Percentiles rank a stretch among this genome's conserved stretches.
Conservation (phyloP, 257 asterid species). For the Nicotiana noctiflora region DNA sequence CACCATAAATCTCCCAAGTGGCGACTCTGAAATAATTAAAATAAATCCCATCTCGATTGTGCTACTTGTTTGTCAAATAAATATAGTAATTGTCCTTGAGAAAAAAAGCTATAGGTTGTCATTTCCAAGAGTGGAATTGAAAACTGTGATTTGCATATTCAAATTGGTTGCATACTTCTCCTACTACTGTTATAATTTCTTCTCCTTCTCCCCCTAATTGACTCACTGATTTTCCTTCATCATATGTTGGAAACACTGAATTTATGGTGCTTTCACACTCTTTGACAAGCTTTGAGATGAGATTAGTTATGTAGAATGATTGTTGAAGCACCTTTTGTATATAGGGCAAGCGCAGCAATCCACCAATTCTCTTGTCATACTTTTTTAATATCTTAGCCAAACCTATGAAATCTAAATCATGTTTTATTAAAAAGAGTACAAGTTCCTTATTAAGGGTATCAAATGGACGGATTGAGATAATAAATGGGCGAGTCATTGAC, state of each 20-base stretch:
- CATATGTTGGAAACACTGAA: background rate
- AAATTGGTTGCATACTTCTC: background rate
- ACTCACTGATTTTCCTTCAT: background rate
- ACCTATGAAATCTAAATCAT: background rate
- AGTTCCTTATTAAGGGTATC: no score
- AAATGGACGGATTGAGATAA: no score
- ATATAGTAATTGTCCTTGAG: no score
- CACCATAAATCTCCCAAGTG: no score
- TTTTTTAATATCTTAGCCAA: conserved; percentile 1
- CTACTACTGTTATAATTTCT: background rate
- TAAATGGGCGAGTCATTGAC: no score
- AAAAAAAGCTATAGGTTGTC: background rate
- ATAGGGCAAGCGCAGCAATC: background rate
- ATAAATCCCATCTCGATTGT: no score
- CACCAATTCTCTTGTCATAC: conserved; percentile 13
- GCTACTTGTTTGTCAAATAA: no score
- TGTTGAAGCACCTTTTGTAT: conserved; percentile 1
- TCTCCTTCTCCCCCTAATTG: no score
- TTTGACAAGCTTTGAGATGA: background rate
- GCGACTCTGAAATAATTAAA: no score
- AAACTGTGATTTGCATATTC: background rate
- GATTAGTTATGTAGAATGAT: conserved; percentile 4
- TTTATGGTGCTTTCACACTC: conserved; percentile 6
- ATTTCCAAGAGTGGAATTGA: background rate
- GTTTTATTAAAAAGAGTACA: background rate